Base-by-base conservation (phyloP, 2,329 filamentous ascomycete species). In the Scopulariopsis brevicaulis region DNA sequence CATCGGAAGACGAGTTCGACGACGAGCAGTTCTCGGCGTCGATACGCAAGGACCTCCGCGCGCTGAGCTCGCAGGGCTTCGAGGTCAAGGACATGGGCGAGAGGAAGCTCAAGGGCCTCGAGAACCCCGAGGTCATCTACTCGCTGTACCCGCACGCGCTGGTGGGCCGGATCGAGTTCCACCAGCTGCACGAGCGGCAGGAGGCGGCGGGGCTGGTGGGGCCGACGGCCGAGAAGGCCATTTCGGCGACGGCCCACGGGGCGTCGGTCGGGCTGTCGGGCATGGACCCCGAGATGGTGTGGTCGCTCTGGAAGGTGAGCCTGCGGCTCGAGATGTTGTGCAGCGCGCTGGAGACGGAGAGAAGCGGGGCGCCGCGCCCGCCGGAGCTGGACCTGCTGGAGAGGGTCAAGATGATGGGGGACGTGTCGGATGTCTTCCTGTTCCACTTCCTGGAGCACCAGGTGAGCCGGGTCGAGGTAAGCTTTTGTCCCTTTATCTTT, bases 71-170 rank as follows among this genome's bases (percentile, higher is more conserved):
- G 54, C 90, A 96, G 71, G 94, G 94, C 8, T 99, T 97, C 67
- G 90, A 96, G 69, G 91, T 97, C 67, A 96, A 96, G 71, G 92
- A 96, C 66, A 87, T 96, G 69, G 94, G 94, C 54, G 92, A 97
- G 71, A 87, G 87, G 64, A 96, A 96, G 68, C 79, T 99, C 59
- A 99, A 99, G 73, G 94, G 94, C 34, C 84, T 99, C 14, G 94
- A 99, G 72, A 99, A 99, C 68, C 93, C 94, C 0, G 94, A 99
- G 70, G 87, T 91, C 60, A 87, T 99, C 64, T 97, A 96, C 73
- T 85, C 96, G 59, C 88, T 99, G 69, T 99, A 96, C 69, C 93
- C 94, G 2, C 91, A 96, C 69, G 83, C 87, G 0, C 81, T 99
- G 35, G 84, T 89, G 14, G 90, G 90, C 46, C 87, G 94, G 60